A percentile compares a stretch with the other conserved stretches of the same genome.
phyloP scores from a whole-genome alignment of 1,284 basidiomycete species.

The Thecaphora frezii region DNA sequence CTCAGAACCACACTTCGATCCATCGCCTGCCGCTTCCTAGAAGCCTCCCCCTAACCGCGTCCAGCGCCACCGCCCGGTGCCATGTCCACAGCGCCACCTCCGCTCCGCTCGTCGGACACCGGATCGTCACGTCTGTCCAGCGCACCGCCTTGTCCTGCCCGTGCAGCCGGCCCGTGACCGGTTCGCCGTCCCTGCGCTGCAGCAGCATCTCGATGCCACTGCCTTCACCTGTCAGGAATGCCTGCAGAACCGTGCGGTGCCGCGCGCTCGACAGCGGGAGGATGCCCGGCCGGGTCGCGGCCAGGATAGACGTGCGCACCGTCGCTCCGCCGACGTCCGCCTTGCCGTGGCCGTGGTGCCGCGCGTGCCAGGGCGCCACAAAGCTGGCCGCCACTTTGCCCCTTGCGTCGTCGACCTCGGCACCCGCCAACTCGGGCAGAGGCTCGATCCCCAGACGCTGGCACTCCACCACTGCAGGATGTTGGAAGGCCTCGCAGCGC shows the following conservation, averaged over 20 bases:
- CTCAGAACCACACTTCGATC: conserved; percentile 32
- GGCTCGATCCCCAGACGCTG: neutral
- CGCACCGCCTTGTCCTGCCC: neutral
- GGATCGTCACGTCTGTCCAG: conserved; percentile 5
- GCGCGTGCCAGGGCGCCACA: conserved; percentile 15
- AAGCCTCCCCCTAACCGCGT: conserved; percentile 18
- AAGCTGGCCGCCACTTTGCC: conserved; percentile 1
- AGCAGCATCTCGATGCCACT: no score
- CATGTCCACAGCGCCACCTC: conserved; percentile 23
- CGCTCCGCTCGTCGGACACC: conserved; percentile 12
- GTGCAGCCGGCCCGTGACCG: no score
- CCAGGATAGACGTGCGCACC: conserved; percentile 8
- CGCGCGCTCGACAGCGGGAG: neutral
- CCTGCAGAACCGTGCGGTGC: neutral
- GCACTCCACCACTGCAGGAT: neutral
- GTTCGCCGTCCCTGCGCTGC: neutral
- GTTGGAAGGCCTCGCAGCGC: conserved; percentile 9
- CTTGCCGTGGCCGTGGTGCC: neutral
- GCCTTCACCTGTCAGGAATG: conserved; percentile 6
- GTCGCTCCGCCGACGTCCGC: neutral
- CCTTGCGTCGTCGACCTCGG: neutral
- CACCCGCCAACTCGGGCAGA: neutral
- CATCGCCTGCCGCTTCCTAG: conserved; percentile 2
- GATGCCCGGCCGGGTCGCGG: neutral
- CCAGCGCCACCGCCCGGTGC: conserved; percentile 20